phyloP scores from a whole-genome alignment of 2,329 filamentous ascomycete genomes.

The Venturia effusa region DNA sequence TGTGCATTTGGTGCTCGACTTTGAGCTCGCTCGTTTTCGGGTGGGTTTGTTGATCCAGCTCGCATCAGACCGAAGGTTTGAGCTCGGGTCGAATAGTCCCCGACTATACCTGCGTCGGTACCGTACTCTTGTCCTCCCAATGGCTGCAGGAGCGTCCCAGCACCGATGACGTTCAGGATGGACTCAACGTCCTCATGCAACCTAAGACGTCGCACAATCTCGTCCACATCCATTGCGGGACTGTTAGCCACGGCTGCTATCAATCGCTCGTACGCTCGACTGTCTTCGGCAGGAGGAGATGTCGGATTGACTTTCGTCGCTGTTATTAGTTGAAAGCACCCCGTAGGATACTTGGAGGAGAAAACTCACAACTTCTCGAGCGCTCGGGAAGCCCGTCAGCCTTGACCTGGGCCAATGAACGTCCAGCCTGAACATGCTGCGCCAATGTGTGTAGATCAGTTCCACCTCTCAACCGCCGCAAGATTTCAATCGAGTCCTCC shows the following conservation, averaged over 20 bases:
- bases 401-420: slow-evolving; percentile 13
- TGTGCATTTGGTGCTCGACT: slow-evolving; percentile 6
- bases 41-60: not conserved
- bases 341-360: not conserved
- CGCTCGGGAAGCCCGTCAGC: slow-evolving; percentile 6
- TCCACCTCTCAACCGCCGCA: slow-evolving; percentile 15
- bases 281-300: not conserved
- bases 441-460: slow-evolving; percentile 14
- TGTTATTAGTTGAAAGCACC: not conserved
- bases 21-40: not conserved
- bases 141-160: slow-evolving; percentile 13
- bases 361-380: slow-evolving; percentile 12
- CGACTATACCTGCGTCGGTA: not conserved
- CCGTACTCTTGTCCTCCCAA: slow-evolving; percentile 8
- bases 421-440: slow-evolving; percentile 15
- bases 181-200: slow-evolving; percentile 5
- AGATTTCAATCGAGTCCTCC: slow-evolving; percentile 14
- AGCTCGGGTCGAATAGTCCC: slow-evolving; percentile 2
- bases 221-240: slow-evolving; percentile 12
- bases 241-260: not conserved
- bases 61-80: slow-evolving; percentile 9
- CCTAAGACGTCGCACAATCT: slow-evolving; percentile 14
- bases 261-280: slow-evolving; percentile 1
- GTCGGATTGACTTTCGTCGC: not conserved
- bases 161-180: not conserved